These are phyloP conservation scores for Naegleria gruberi DNA, from an alignment of 208 protist species.

Conservation along the genomic window DNA sequence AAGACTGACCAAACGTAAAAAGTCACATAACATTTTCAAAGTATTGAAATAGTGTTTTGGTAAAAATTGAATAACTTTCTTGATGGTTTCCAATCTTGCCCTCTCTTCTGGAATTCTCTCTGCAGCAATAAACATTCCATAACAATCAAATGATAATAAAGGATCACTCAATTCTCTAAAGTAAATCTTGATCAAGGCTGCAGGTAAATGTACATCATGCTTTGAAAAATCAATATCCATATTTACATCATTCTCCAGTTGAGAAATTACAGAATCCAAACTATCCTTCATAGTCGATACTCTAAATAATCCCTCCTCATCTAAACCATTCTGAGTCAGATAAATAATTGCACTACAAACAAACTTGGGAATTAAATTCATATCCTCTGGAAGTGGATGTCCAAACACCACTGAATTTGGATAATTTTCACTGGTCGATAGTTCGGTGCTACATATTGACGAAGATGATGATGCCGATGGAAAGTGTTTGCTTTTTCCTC, in stretches of 20 bases:
- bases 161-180: conserved; percentile 20
- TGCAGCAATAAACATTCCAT: conserved; percentile 1
- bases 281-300: background rate
- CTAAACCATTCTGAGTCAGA: background rate
- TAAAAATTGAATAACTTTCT: background rate
- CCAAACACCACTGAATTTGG: background rate
- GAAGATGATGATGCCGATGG: background rate
- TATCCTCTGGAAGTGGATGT: background rate
- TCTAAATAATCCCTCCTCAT: background rate
- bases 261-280: background rate
- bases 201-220: background rate
- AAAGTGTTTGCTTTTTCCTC: too few relatives aligned
- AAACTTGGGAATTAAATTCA: background rate
- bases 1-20: background rate
- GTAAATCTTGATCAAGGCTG: background rate
- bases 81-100: background rate
- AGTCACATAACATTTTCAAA: background rate
- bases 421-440: background rate
- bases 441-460: background rate
- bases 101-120: background rate
- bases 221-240: background rate
- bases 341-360: background rate
- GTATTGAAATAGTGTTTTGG: background rate
- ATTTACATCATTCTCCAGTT: background rate
- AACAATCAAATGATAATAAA: background rate